phyloP scores from a whole-genome alignment of 352 stramenopile genomes.

The Pythium dissimile region DNA sequence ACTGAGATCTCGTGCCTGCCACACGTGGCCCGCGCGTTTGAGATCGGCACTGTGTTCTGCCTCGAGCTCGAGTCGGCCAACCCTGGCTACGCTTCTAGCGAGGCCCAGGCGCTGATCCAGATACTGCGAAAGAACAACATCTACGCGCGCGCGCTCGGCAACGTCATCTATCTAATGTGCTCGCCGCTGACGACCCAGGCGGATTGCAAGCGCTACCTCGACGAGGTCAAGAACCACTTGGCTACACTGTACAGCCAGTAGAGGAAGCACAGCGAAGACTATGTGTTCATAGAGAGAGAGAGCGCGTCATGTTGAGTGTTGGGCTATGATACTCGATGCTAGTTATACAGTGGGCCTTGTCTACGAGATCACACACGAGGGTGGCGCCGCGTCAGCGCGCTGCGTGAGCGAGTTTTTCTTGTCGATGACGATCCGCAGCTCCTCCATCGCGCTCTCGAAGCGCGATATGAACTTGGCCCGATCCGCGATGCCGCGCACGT shows the following conservation, averaged over 20 bases:
- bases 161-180: slow-evolving; percentile 86
- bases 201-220: slow-evolving; percentile 62
- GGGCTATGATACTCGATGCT: too few species aligned
- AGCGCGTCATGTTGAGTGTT: not conserved
- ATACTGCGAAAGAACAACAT: slow-evolving; percentile 59
- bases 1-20: slow-evolving; percentile 44
- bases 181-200: slow-evolving; percentile 64
- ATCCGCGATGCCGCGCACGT: slow-evolving; percentile 53
- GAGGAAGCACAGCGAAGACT: not conserved
- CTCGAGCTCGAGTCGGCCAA: slow-evolving; percentile 61
- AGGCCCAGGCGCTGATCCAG: slow-evolving; percentile 58
- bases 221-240: slow-evolving; percentile 42
- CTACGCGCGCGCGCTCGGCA: slow-evolving; percentile 77
- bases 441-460: slow-evolving; percentile 53
- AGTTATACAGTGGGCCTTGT: too few species aligned
- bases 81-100: slow-evolving; percentile 63
- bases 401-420: slow-evolving; percentile 34
- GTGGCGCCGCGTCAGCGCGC: not conserved
- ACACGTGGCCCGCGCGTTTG: slow-evolving; percentile 62
- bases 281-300: not conserved
- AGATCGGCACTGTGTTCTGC: slow-evolving; percentile 75
- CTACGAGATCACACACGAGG: slow-evolving; percentile 31
- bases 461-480: slow-evolving; percentile 58
- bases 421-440: slow-evolving; percentile 56
- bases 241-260: slow-evolving; percentile 30